These are phyloP conservation scores for Arctium minus DNA, from an alignment of 129 eudicot genomes.

Conservation along the genomic window DNA sequence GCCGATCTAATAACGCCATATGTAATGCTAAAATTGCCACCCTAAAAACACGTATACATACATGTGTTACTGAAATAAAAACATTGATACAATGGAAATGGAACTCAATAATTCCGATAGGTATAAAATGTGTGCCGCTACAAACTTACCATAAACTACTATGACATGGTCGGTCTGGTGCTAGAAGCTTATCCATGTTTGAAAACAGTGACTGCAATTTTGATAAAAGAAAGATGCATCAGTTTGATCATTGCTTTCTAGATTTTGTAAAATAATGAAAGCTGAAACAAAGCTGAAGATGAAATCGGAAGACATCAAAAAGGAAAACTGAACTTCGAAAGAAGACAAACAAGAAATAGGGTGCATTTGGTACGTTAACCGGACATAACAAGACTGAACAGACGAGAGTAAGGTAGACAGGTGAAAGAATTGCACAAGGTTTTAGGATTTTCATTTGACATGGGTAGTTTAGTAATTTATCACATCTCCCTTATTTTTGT, in stretches of 20 bases:
- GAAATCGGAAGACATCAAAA: background rate
- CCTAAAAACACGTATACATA: slow-evolving; percentile 42
- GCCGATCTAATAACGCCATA: slow-evolving; percentile 54
- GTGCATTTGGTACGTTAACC: too few relatives aligned
- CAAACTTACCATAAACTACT: slow-evolving; percentile 69
- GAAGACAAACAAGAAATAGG: background rate
- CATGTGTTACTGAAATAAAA: background rate
- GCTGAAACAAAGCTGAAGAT: background rate
- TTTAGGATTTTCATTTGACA: too few relatives aligned
- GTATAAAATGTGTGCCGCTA: background rate
- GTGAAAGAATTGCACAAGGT: too few relatives aligned
- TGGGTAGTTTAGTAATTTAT: too few relatives aligned
- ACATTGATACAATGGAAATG: background rate
- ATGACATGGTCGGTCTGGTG: slow-evolving; percentile 81
- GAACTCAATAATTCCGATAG: background rate
- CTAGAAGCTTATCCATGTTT: slow-evolving; percentile 66
- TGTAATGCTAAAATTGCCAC: slow-evolving; percentile 78
- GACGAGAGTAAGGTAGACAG: too few relatives aligned
- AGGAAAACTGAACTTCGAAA: background rate
- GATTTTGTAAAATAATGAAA: background rate
- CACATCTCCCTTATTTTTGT: too few relatives aligned
- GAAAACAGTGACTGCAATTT: slow-evolving; percentile 65
- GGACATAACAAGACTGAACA: too few relatives aligned
- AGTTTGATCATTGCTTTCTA: background rate
- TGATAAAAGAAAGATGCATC: background rate